Evolutionary conservation across 345 rosid genomes (phyloP), one percentile per base, ranked within the genome.

Genomic region (Triadica sebifera): DNA sequence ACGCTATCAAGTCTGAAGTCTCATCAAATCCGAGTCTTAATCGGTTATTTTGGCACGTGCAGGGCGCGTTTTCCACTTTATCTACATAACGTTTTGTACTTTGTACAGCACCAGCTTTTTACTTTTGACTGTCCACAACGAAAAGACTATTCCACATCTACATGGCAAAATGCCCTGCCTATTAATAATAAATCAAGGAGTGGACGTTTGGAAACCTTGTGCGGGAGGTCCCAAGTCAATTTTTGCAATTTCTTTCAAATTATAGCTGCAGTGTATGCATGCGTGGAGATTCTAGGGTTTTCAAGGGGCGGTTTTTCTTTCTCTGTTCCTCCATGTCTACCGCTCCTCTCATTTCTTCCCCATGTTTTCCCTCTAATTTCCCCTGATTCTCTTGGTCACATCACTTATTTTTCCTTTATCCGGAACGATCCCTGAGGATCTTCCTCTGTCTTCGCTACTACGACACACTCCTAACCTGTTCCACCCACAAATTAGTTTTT

Each of bases 221-320:
- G 10, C 4, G 47, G 47, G 10, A 43, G 47, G 47, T 6, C 47
- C 12, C 24, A 17, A 37, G 47, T 4, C 45, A 19, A 38, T 53
- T 37, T 17, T 38, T 53, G 19, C 73, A 12, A 19, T 38, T 6
- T 53, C 38, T 24, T 67, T 34, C 15, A 37, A 8, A 66, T 20
- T 22, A 47, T 12, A 8, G 45, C 69, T 56, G 15, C 71, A 13
- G 12, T 71, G 34, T 76, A 68, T 73, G 72, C 74, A 68, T 73
- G 72, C 74, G 65, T 79, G 84, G 74, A 65, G 71, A 67, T 70
- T 78, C 81, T 83, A 87, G 94, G 91, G 89, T 85, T 87, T 89
- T 56, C 67, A 55, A n/a, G 71, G 24, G 15, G 80, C 80, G 71
- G 59, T 47, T 38, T n/a, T 20, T 24, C 34, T 24, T 19, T 52